Evolutionary conservation across 345 rosid species (phyloP).

Genomic region (Melaleuca alternifolia): DNA sequence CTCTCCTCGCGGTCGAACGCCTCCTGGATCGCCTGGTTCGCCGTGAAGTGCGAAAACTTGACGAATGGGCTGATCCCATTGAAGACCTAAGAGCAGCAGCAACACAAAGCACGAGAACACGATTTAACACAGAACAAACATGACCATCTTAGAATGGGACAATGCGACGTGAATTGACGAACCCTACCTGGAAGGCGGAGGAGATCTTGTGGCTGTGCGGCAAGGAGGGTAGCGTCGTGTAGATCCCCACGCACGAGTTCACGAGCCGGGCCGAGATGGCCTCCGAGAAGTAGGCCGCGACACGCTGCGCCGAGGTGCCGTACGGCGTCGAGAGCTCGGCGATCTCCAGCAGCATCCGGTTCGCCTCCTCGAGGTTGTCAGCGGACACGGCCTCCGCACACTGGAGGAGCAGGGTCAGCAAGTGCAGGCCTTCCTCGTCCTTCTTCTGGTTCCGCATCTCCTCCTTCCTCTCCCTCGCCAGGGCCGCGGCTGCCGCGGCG

Average conservation of each 20-base stretch:
- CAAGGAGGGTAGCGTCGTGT: constrained; percentile 59
- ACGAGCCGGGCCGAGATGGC: constrained; percentile 93
- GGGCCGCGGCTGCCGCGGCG: constrained; percentile 10
- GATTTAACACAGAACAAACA: neutral
- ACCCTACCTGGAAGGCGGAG: constrained; percentile 64
- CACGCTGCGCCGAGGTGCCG: constrained; percentile 95
- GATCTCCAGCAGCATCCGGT: constrained; percentile 79
- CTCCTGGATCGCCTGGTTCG: constrained; percentile 95
- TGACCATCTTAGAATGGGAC: neutral
- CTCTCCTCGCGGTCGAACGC: constrained; percentile 91
- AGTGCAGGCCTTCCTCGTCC: constrained; percentile 88
- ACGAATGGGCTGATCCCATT: constrained; percentile 95
- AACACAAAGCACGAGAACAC: neutral
- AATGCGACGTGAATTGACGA: neutral
- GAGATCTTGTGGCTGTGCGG: constrained; percentile 78
- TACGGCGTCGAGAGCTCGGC: constrained; percentile 86
- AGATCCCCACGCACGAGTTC: constrained; percentile 79
- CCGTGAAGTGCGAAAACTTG: constrained; percentile 97
- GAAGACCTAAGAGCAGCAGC: constrained; percentile 29
- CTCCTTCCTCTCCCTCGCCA: constrained; percentile 50
- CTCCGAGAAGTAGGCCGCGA: constrained; percentile 96
- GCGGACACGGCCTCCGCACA: constrained; percentile 98
- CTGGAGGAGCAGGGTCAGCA: constrained; percentile 83
- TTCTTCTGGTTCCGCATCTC: constrained; percentile 66
- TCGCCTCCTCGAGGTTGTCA: constrained; percentile 81